Percentiles rank a stretch among this genome's conserved stretches.
These are phyloP conservation scores for Aphanomyces invadans DNA, from an alignment of 352 stramenopile species.

Conservation along the genomic window DNA sequence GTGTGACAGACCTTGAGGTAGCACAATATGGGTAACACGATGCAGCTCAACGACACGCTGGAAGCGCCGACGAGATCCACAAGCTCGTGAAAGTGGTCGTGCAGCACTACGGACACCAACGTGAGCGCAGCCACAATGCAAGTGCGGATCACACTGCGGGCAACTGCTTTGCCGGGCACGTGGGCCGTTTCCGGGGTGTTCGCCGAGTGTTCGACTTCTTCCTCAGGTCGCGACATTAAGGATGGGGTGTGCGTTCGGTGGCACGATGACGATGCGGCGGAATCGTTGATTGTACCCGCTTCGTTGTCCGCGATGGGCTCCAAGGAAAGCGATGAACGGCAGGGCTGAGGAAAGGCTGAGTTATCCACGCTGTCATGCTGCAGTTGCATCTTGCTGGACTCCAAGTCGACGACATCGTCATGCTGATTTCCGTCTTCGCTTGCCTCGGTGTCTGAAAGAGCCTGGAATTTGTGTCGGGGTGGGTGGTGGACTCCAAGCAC, in stretches of 20 bases:
- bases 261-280: neutral
- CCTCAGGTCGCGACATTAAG: neutral
- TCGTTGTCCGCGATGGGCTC: too few relatives aligned
- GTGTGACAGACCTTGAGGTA: slow-evolving; percentile 10
- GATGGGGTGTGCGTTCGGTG: neutral
- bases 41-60: slow-evolving; percentile 42
- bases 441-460: neutral
- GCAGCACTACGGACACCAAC: slow-evolving; percentile 32
- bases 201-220: too few relatives aligned
- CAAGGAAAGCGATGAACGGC: too few relatives aligned
- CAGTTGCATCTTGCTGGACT: too few relatives aligned
- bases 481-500: slow-evolving; percentile 22
- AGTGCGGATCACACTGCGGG: slow-evolving; percentile 30
- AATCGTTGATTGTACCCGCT: neutral
- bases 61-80: slow-evolving; percentile 49
- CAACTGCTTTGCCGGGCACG: too few relatives aligned
- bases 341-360: too few relatives aligned
- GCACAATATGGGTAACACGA: slow-evolving; percentile 32
- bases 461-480: neutral
- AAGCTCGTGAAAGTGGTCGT: slow-evolving; percentile 50
- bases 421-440: too few relatives aligned
- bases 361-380: too few relatives aligned
- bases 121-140: slow-evolving; percentile 39
- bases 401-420: too few relatives aligned
- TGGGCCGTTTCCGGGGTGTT: too few relatives aligned